Conservation (phyloP, 768 basidiomycete genomes). For the Floccularia luteovirens region DNA sequence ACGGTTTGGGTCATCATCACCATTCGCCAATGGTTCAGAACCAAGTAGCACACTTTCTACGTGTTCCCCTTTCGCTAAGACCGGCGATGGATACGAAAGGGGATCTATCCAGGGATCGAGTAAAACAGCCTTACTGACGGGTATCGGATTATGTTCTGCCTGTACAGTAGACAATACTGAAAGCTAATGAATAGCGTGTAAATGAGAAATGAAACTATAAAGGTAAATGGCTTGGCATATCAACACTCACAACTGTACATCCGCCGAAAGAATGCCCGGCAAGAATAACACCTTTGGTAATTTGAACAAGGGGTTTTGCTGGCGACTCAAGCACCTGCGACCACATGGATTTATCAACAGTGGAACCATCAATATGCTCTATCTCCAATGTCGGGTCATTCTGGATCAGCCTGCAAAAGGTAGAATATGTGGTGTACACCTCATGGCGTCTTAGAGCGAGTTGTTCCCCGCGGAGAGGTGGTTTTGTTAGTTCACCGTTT, state of each 20-base stretch:
- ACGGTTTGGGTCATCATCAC: conserved; percentile 4
- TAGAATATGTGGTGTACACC: conserved; percentile 53
- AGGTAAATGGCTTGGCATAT: background rate
- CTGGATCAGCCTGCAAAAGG: conserved; percentile 48
- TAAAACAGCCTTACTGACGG: conserved; percentile 49
- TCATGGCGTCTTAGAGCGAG: conserved; percentile 64
- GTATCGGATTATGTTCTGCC: conserved; percentile 35
- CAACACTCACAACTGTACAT: conserved; percentile 31
- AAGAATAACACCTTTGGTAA: conserved; percentile 26
- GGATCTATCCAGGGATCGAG: conserved; percentile 88
- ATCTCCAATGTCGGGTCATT: conserved; percentile 23
- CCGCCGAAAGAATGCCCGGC: conserved; percentile 42
- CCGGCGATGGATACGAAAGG: conserved; percentile 41
- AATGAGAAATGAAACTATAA: background rate
- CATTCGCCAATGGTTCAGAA: background rate
- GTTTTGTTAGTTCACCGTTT: conserved; percentile 12
- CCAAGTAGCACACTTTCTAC: background rate
- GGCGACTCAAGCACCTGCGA: conserved; percentile 8
- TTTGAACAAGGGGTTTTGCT: conserved; percentile 19
- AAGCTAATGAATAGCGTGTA: conserved; percentile 29
- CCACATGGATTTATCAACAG: conserved; percentile 36
- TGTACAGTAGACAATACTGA: conserved; percentile 47
- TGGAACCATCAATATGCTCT: conserved; percentile 25
- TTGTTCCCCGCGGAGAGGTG: conserved; percentile 59
- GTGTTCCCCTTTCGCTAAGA: conserved; percentile 4